Base-by-base conservation (phyloP, 2,329 filamentous ascomycete genomes). In the Elsinoe perseae region DNA sequence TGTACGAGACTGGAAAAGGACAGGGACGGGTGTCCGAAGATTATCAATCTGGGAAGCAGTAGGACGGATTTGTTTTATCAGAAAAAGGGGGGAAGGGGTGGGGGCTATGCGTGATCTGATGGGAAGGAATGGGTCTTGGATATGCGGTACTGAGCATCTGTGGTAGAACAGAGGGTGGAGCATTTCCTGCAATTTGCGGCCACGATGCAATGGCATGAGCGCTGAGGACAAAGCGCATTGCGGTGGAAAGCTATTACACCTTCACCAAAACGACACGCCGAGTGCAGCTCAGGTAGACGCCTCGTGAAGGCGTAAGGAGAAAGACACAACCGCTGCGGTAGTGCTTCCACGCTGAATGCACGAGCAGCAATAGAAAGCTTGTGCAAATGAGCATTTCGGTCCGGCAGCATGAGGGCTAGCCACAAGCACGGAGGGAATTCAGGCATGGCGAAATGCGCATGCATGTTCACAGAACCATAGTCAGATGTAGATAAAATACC, bases 1-100 rank as follows among this genome's bases (percentile, higher is more conserved):
- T 98, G 93, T 72, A 98, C 93, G 58, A 82, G 93, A 6, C 76
- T 98, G 14, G 93, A 98, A 72, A 98, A 97, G 75, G 93, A 98
- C 70, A 80, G 93, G 59, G 93, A 98, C 69, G 93, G 93, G 1
- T 98, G 93, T 72, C 93, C 93, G 55, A 98, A 98, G 82, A 98
- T 98, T 73, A 97, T 98, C 70, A 98, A 98, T 70, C 75, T 98
- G 68, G 93, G 93, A 40, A 95, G 88, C 77, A 93, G 87, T 58
- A 84, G 93, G 74, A 98, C 93, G 68, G 93, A 98, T 80, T 79
- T 97, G 74, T 82, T 84, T 64, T 84, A 86, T 70, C 82, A 86
- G 73, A 87, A 87, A 72, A 88, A 88, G 76, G 53, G 53, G 38
- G 53, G 53, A 12, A 42, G 40, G 53, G 40, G 42, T 30, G 53